A percentile compares a stretch with the other conserved stretches of the same genome.
phyloP scores from a whole-genome alignment of 306 rosid species.

The Dalbergia oliveri region DNA sequence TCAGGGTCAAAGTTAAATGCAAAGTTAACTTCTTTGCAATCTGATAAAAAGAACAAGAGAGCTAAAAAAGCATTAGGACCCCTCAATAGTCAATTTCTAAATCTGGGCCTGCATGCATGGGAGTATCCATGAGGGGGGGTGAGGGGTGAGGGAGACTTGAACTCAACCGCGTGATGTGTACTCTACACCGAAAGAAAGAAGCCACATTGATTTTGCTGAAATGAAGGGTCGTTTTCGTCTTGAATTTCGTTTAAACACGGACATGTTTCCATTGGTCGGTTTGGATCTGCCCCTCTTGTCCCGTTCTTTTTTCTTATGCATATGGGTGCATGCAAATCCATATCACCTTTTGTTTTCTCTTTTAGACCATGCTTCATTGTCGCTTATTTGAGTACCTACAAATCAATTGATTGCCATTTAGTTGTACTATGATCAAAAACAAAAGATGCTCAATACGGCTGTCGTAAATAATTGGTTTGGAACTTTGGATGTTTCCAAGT shows the following conservation, averaged over 20 bases:
- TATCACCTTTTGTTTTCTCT: constrained; percentile 30
- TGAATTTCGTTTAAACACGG: constrained; percentile 61
- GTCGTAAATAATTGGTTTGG: background rate
- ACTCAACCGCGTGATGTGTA: constrained; percentile 61
- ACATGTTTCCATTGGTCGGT: constrained; percentile 64
- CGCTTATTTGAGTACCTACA: background rate
- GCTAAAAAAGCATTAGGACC: constrained; percentile 30
- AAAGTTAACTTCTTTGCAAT: background rate
- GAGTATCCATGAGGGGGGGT: constrained; percentile 50
- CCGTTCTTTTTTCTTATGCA: constrained; percentile 7
- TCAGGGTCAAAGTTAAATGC: background rate
- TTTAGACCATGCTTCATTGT: constrained; percentile 34
- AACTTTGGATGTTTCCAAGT: background rate
- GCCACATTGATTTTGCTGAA: constrained; percentile 64
- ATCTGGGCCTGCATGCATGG: constrained; percentile 55
- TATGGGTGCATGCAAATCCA: background rate
- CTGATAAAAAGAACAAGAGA: constrained; percentile 31
- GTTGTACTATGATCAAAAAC: background rate
- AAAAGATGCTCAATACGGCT: background rate
- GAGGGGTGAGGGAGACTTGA: constrained; percentile 8
- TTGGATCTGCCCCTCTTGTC: constrained; percentile 41
- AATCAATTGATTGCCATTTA: background rate
- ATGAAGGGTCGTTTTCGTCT: constrained; percentile 78
- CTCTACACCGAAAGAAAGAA: constrained; percentile 51
- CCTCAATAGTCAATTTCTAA: constrained; percentile 53